A percentile compares a stretch with the other conserved stretches of the same genome.
phyloP scores from a whole-genome alignment of 139 green algal species.

The Asterochloris sp. region DNA sequence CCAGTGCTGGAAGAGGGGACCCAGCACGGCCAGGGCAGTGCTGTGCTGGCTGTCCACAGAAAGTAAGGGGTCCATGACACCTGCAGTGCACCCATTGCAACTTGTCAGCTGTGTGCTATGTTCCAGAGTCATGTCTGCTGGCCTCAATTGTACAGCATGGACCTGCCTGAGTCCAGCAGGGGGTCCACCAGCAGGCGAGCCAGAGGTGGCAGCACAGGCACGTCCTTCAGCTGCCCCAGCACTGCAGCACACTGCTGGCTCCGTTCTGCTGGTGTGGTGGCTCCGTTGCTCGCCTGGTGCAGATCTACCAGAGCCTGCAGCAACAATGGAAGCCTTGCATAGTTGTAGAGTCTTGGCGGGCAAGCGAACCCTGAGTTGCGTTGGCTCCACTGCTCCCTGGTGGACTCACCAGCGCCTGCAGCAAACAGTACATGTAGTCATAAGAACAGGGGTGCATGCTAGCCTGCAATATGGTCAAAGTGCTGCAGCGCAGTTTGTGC shows the following conservation, averaged over 20 bases:
- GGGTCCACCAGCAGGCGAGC: not conserved
- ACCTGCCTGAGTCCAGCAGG: not conserved
- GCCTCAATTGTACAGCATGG: not conserved
- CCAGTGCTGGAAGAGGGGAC: constrained; percentile 18
- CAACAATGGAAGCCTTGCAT: not conserved
- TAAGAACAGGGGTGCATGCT: not conserved
- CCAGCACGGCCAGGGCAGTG: constrained; percentile 14
- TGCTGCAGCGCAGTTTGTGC: too few species aligned
- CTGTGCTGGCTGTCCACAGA: not conserved
- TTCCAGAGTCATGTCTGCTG: not conserved
- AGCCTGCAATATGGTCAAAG: too few species aligned
- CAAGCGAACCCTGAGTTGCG: not conserved
- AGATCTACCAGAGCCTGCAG: not conserved
- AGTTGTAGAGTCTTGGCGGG: too few species aligned
- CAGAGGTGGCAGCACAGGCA: not conserved
- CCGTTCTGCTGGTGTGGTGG: not conserved
- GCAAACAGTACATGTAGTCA: not conserved
- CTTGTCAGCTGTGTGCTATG: not conserved
- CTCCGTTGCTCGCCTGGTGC: not conserved
- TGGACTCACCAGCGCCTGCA: not conserved
- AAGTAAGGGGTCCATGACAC: not conserved
- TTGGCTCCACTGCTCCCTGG: not conserved
- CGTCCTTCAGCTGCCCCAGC: constrained; percentile 2
- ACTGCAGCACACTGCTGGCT: not conserved
- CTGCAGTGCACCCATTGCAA: not conserved